Evolutionary conservation across 164 flowering plant species (phyloP).

Genomic region (Protea cynaroides): DNA sequence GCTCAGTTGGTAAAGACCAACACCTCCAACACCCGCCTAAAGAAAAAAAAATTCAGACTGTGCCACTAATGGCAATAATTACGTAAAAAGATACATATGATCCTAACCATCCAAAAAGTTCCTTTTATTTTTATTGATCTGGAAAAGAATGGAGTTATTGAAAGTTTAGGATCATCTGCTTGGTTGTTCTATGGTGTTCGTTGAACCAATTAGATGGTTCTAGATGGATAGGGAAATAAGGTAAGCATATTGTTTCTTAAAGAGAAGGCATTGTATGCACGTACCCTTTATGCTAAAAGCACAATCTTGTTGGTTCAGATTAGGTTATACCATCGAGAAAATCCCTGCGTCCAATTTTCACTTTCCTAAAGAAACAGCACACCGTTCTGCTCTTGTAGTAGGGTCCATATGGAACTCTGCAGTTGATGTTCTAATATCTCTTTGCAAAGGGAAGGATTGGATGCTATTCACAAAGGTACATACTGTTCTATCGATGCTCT

Average conservation of each 20-base stretch:
- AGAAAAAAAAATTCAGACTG: no score
- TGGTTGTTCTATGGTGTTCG: background rate
- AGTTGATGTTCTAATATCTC: slow-evolving; percentile 40
- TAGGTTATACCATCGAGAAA: slow-evolving; percentile 73
- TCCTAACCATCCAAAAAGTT: background rate
- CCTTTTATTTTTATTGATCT: background rate
- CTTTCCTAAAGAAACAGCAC: slow-evolving; percentile 55
- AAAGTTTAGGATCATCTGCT: background rate
- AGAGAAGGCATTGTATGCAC: background rate
- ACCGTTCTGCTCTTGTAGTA: slow-evolving; percentile 33
- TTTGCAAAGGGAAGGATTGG: slow-evolving; percentile 77
- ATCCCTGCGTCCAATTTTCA: slow-evolving; percentile 55
- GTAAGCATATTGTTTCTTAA: background rate
- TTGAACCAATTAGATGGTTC: background rate
- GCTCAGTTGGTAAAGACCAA: no score
- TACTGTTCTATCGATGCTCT: background rate
- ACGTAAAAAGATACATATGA: background rate
- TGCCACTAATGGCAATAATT: no score
- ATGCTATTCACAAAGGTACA: slow-evolving; percentile 65
- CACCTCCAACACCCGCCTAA: no score
- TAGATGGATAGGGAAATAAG: background rate
- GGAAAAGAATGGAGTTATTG: background rate
- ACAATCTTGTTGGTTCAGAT: slow-evolving; percentile 38
- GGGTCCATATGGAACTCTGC: slow-evolving; percentile 64
- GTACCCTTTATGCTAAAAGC: background rate